A percentile compares a stretch with the other conserved stretches of the same genome.
Conservation (phyloP, 805 yeast genomes). For the Candida hungchunana region DNA sequence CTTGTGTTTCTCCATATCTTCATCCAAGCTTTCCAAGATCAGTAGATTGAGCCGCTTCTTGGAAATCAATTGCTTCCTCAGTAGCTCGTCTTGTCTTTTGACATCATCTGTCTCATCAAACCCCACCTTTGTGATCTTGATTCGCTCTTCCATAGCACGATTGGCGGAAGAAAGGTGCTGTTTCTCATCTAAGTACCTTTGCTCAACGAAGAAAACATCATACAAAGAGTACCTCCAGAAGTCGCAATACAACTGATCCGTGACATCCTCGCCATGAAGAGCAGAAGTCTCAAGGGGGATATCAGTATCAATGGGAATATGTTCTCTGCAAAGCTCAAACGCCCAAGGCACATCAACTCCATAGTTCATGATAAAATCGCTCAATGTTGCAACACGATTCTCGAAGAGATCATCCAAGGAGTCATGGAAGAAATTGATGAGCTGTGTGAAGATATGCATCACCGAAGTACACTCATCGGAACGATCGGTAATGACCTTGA, state of each 20-base stretch:
- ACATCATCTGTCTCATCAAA: slow-evolving; percentile 9
- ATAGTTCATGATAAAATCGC: slow-evolving; percentile 37
- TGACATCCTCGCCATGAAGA: slow-evolving; percentile 28
- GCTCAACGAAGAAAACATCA: slow-evolving; percentile 56
- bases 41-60: slow-evolving; percentile 10
- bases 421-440: slow-evolving; percentile 48
- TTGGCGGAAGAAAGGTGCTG: slow-evolving; percentile 35
- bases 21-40: slow-evolving; percentile 5
- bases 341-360: slow-evolving; percentile 58
- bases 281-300: slow-evolving; percentile 17
- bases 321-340: slow-evolving; percentile 71
- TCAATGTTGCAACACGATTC: slow-evolving; percentile 36
- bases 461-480: slow-evolving; percentile 69
- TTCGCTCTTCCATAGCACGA: slow-evolving; percentile 33
- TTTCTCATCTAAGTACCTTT: slow-evolving; percentile 46
- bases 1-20: slow-evolving; percentile 34
- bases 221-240: slow-evolving; percentile 76
- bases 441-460: slow-evolving; percentile 59
- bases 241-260: slow-evolving; percentile 43
- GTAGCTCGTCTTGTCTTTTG: slow-evolving; percentile 22
- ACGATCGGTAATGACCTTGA: slow-evolving; percentile 67
- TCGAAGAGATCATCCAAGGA: slow-evolving; percentile 29
- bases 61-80: slow-evolving; percentile 13
- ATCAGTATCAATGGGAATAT: slow-evolving; percentile 29
- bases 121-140: slow-evolving; percentile 16